Base-by-base conservation (phyloP, 1,139 yeast genomes). In the Ogataea hybrid region DNA sequence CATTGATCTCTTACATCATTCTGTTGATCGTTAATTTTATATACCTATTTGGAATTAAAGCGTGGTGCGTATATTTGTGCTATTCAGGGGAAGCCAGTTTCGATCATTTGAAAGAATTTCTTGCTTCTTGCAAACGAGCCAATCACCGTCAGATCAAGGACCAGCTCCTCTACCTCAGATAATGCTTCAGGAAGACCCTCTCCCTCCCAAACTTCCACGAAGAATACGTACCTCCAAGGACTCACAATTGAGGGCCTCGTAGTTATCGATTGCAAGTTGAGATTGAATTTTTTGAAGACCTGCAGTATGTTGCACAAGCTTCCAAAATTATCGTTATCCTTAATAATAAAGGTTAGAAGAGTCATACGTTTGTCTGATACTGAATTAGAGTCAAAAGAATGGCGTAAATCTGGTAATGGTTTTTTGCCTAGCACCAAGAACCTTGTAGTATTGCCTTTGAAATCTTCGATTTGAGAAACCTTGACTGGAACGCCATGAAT, bases 211-310 rank as follows among this genome's bases (percentile, higher is more conserved):
- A 78, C 73, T 57, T 90, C 97, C 11, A 86, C 76, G 58, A 85
- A 88, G 64, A 86, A 89, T 1, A 85, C 81, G 58, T 89, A 87
- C 52, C 82, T 82, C 97, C 97, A 90, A 25, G 84, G 81, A 42
- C 68, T 64, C 37, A 70, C 61, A 16, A 74, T 71, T 2, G 85
- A 74, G 30, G 95, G 88, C 52, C 96, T 69, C 4, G 95, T 84
- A 34, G 78, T 77, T 41, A 90, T 85, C 11, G 87, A 74, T 4
- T 81, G 76, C 64, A 89, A 68, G 54, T 84, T 85, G 47, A 87
- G 69, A n/a, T 72, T 67, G 54, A 77, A 68, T 14, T 67, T 61
- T 40, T 79, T 77, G 57, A 89, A 77, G 5, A 75, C 73, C 39
- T 70, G 72, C 44, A 89, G 67, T 0, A 85, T 86, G 33, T 75